These are phyloP conservation scores for Crepidotus variabilis DNA, from an alignment of 768 basidiomycete species.

Conservation along the genomic window DNA sequence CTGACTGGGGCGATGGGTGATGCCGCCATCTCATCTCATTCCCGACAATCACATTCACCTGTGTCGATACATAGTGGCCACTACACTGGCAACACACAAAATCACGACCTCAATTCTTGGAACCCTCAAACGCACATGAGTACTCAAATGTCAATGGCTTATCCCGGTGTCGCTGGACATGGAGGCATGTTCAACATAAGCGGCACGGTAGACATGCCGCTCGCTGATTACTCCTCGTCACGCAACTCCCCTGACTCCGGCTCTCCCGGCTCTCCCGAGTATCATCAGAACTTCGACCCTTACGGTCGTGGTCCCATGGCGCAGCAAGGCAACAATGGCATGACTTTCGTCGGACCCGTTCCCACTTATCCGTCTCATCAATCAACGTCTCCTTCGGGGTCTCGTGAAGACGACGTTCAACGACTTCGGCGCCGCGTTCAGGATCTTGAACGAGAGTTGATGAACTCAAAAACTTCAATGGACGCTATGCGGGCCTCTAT, in stretches of 20 bases:
- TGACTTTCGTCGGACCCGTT: conserved; percentile 16
- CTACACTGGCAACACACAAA: conserved; percentile 14
- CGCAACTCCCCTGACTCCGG: conserved; percentile 39
- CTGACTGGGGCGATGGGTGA: conserved; percentile 67
- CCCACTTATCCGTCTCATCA: conserved; percentile 13
- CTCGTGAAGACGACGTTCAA: conserved; percentile 46
- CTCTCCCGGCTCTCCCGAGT: conserved; percentile 28
- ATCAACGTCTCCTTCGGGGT: conserved; percentile 23
- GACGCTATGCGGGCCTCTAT: conserved; percentile 16
- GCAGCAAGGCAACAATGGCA: conserved; percentile 8
- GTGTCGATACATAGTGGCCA: conserved; percentile 15
- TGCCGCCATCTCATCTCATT: conserved; percentile 16
- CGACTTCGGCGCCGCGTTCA: conserved; percentile 53
- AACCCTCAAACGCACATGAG: conserved; percentile 11
- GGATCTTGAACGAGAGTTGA: conserved; percentile 61
- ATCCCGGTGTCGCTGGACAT: conserved; percentile 23
- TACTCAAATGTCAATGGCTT: conserved; percentile 22
- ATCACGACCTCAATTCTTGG: conserved; percentile 14
- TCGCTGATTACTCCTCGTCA: conserved; percentile 7
- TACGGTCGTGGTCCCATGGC: background rate
- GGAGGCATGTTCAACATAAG: conserved; percentile 11
- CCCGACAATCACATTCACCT: conserved; percentile 20
- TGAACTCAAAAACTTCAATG: conserved; percentile 38
- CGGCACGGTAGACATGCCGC: background rate
- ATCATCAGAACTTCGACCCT: conserved; percentile 14